These are phyloP conservation scores for Russula sp. DNA, from an alignment of 768 basidiomycete genomes.

Conservation along the genomic window DNA sequence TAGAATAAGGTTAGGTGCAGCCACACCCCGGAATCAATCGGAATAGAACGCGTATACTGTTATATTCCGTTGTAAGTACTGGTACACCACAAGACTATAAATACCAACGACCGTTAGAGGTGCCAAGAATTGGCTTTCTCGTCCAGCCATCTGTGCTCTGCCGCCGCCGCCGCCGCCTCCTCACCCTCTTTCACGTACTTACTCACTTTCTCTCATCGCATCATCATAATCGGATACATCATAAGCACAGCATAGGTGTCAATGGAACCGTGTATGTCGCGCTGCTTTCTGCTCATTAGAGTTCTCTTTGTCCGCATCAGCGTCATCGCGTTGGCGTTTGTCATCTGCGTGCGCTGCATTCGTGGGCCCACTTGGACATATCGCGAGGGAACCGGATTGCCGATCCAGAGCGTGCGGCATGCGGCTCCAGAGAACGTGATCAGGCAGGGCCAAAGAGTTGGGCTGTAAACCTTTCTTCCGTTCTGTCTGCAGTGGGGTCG, in stretches of 20 bases:
- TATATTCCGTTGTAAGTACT: no score
- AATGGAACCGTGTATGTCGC: neutral
- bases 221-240: neutral
- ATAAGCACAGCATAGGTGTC: neutral
- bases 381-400: neutral
- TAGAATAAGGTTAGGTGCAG: constrained; percentile 27
- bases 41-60: no score
- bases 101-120: no score
- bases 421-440: neutral
- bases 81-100: no score
- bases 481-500: neutral
- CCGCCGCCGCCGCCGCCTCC: neutral
- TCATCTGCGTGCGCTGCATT: neutral
- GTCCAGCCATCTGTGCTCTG: neutral
- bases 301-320: neutral
- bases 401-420: no score
- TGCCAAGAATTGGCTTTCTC: neutral
- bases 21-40: constrained; percentile 1
- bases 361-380: neutral
- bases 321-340: neutral
- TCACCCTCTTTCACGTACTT: neutral
- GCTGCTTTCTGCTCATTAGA: no score
- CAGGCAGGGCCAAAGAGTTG: neutral
- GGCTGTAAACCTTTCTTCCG: neutral
- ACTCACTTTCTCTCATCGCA: neutral